Conservation (phyloP, 257 asterid species). For the Prunella vulgaris region DNA sequence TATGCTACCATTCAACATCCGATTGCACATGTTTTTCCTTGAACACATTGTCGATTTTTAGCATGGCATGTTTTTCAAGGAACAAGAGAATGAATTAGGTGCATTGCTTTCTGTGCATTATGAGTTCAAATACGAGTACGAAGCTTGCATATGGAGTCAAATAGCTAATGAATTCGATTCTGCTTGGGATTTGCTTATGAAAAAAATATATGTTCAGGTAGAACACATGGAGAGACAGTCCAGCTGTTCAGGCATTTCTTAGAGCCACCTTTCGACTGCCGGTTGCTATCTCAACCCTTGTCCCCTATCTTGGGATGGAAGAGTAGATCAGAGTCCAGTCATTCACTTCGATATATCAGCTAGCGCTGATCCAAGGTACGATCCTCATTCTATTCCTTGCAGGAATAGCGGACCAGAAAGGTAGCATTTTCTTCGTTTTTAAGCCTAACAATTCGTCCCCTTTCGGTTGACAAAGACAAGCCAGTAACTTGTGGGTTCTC, state of each 20-base stretch:
- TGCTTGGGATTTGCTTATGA: conserved; percentile 72
- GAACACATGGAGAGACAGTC: conserved; percentile 64
- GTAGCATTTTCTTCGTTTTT: background rate
- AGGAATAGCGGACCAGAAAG: no score
- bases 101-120: conserved; percentile 55
- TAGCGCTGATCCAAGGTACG: no score
- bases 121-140: conserved; percentile 81
- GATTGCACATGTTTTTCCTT: conserved; percentile 66
- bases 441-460: background rate
- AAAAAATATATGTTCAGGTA: conserved; percentile 61
- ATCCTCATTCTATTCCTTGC: no score
- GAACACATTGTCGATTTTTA: conserved; percentile 79
- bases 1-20: conserved; percentile 63
- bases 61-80: conserved; percentile 65
- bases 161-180: conserved; percentile 82
- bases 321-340: no score
- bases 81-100: conserved; percentile 74
- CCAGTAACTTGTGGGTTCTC: no score
- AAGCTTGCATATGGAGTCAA: conserved; percentile 74
- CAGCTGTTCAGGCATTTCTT: no score
- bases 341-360: no score
- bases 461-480: background rate
- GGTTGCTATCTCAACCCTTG: no score
- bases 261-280: no score
- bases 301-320: no score